Base-by-base conservation (phyloP, 2,329 filamentous ascomycete genomes). In the Aspergillus oerlinghausenensis region DNA sequence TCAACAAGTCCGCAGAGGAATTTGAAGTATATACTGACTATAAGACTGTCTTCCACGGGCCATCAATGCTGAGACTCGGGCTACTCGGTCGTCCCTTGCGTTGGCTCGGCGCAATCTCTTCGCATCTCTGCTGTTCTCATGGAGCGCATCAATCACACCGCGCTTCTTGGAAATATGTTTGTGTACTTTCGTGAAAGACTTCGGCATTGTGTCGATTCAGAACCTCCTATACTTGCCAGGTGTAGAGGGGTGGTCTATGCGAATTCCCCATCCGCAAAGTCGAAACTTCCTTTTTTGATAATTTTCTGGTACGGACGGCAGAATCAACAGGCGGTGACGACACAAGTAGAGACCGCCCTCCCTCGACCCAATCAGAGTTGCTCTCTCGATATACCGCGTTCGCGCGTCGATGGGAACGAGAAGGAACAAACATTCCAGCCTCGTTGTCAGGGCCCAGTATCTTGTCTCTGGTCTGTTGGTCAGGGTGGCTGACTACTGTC, bases 131-230 rank as follows among this genome's bases (percentile, higher is more conserved):
- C 92, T 96, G 72, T 91, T 91, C 74, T 92, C 88, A 70, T 97
- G 93, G 23, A 97, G 81, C 11, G 88, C 82, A 29, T 87, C 86
- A 49, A 90, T 82, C 42, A 86, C 85, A 21, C 86, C 85, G 63
- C 88, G 86, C 82, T 97, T 97, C 79, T 96, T 96, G 35, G 86
- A 80, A 62, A 97, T 93, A 62, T 91, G 86, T 78, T 97, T 97
- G 61, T 89, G 85, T 21, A 94, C 89, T 72, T 97, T 97, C 61
- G 85, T 79, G 6, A 97, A 77, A 48, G 87, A 84, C 70, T 86
- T 88, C 14, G 90, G 84, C 92, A 96, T 96, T 54, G 29, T 67
- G 61, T 47, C 19, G 42, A 45, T 21, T 10, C 3, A 49, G 25
- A 47, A 47, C 17, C 32, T 55, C 35, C 45, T 51, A 35, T 53